Percentiles rank a stretch among this genome's conserved stretches.
phyloP scores from a whole-genome alignment of 495 filamentous ascomycete species.

The Parathielavia appendiculata region DNA sequence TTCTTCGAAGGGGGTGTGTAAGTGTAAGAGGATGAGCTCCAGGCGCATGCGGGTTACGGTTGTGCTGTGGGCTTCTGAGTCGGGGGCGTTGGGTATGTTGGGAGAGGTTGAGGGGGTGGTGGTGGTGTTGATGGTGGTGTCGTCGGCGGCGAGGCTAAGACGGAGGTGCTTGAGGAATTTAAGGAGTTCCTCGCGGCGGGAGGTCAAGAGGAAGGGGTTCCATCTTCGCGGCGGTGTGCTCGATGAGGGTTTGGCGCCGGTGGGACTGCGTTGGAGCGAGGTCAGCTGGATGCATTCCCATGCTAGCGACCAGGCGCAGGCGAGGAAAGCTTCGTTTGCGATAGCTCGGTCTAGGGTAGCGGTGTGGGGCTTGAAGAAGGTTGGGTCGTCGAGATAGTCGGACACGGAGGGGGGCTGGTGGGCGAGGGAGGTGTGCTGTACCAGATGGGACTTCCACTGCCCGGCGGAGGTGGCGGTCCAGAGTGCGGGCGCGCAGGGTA shows the following conservation, averaged over 20 bases:
- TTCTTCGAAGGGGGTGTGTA: slow-evolving; percentile 53
- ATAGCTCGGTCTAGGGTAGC: background rate
- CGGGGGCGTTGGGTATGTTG: too few species aligned
- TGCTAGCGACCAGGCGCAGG: slow-evolving; percentile 5
- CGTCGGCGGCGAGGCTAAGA: slow-evolving; percentile 3
- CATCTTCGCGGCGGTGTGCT: background rate
- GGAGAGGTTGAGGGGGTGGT: background rate
- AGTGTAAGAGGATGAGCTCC: slow-evolving; percentile 48
- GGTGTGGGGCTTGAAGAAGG: background rate
- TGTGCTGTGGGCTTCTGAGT: too few species aligned
- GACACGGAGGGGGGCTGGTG: background rate
- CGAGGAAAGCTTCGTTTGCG: slow-evolving; percentile 9
- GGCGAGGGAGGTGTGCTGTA: background rate
- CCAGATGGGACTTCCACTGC: background rate
- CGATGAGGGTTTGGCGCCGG: background rate
- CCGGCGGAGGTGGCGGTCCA: background rate
- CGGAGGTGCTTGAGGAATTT: slow-evolving; percentile 11
- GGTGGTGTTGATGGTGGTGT: background rate
- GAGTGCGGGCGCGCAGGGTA: slow-evolving; percentile 3
- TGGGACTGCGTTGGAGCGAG: slow-evolving; percentile 1
- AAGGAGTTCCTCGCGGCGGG: slow-evolving; percentile 13
- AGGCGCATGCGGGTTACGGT: background rate
- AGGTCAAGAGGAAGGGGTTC: slow-evolving; percentile 9
- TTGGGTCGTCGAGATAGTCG: slow-evolving; percentile 10
- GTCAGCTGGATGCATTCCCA: slow-evolving; percentile 13